A percentile compares a stretch with the other conserved stretches of the same genome.
These are phyloP conservation scores for Tricharina praecox DNA, from an alignment of 495 filamentous ascomycete species.

Conservation along the genomic window DNA sequence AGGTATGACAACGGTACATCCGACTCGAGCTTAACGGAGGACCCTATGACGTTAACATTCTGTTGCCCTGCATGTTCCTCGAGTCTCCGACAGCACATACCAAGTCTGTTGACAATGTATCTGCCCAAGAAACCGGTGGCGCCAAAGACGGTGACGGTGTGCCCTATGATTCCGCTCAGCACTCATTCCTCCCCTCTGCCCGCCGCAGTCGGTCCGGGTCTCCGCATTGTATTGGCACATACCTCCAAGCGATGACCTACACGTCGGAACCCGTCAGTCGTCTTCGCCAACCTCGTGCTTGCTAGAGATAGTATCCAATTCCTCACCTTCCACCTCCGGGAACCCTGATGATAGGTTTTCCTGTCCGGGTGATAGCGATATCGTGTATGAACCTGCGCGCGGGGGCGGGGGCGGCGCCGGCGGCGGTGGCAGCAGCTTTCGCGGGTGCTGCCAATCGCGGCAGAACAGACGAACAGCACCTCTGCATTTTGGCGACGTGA, in stretches of 20 bases:
- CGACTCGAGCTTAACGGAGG: constrained; percentile 67
- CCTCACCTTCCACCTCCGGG: constrained; percentile 51
- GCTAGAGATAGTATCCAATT: too few species aligned
- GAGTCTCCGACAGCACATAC: constrained; percentile 33
- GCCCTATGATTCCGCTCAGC: constrained; percentile 37
- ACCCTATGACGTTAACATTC: too few species aligned
- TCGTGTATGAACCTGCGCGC: constrained; percentile 48
- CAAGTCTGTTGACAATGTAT: constrained; percentile 92
- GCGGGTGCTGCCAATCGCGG: constrained; percentile 15
- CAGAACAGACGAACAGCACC: constrained; percentile 22
- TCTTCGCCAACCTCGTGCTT: too few species aligned
- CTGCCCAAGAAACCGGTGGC: constrained; percentile 90
- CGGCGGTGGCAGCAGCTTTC: background rate
- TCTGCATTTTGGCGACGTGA: constrained; percentile 18
- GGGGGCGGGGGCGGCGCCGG: constrained; percentile 4
- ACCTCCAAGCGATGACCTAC: constrained; percentile 73
- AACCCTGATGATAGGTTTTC: constrained; percentile 63
- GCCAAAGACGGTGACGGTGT: constrained; percentile 95
- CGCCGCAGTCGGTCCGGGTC: background rate
- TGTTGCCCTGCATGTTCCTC: background rate
- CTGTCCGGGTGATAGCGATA: constrained; percentile 68
- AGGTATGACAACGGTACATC: constrained; percentile 84
- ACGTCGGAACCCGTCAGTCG: constrained; percentile 9
- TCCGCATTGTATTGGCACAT: constrained; percentile 19
- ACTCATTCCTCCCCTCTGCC: background rate